phyloP scores from a whole-genome alignment of 495 filamentous ascomycete species.

The Tetracladium setigerum region DNA sequence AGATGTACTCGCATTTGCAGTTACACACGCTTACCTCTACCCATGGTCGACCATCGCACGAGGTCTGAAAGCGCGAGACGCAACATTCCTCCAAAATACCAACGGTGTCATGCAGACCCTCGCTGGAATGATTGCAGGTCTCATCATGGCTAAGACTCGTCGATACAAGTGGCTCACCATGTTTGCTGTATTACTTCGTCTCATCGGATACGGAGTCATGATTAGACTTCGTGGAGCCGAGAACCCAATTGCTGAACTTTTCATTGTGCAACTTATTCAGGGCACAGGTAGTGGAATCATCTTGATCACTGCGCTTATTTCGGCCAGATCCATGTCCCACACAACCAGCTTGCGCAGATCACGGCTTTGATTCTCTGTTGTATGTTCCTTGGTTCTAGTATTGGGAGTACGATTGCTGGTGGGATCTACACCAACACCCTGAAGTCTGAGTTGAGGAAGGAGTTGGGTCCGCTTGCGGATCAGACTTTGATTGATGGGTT shows the following conservation, averaged over 20 bases:
- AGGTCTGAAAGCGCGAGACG: conserved; percentile 31
- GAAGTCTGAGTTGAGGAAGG: conserved; percentile 22
- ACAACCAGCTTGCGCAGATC: conserved; percentile 38
- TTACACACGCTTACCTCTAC: conserved; percentile 37
- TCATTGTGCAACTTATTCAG: conserved; percentile 39
- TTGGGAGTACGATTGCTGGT: conserved; percentile 41
- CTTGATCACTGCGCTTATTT: conserved; percentile 33
- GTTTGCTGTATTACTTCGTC: conserved; percentile 29
- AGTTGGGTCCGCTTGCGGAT: conserved; percentile 23
- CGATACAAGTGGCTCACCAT: conserved; percentile 41
- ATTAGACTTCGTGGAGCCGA: conserved; percentile 37
- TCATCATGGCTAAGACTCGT: conserved; percentile 34
- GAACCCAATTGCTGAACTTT: conserved; percentile 35
- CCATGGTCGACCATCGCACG: conserved; percentile 37
- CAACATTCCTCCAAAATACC: conserved; percentile 36
- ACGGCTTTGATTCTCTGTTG: conserved; percentile 36
- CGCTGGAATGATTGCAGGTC: conserved; percentile 31
- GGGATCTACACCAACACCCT: conserved; percentile 40
- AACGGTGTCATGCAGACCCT: conserved; percentile 38
- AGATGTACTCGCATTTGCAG: conserved; percentile 34
- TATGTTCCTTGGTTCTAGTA: conserved; percentile 35
- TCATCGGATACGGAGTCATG: conserved; percentile 43
- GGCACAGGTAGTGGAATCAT: conserved; percentile 41
- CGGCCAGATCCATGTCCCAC: conserved; percentile 38
- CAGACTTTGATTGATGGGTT: conserved; percentile 24